Conservation (phyloP, 345 rosid genomes). For the Carallia pectinifolia region DNA sequence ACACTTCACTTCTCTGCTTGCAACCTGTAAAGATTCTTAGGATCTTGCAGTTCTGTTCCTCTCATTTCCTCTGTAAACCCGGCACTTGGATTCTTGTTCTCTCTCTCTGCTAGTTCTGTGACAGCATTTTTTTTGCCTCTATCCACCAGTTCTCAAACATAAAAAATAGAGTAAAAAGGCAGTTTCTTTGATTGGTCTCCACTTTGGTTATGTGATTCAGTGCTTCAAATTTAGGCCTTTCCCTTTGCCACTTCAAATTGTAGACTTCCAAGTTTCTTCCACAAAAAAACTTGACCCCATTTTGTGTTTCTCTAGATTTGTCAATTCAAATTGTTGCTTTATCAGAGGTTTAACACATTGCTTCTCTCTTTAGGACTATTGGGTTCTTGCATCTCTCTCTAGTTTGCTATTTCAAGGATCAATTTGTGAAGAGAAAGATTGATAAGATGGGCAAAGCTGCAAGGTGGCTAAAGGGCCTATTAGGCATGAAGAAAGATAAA, state of each 20-base stretch:
- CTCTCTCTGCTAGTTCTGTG: conserved; percentile 16
- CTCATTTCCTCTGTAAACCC: conserved; percentile 7
- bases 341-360: conserved; percentile 4
- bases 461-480: conserved; percentile 70
- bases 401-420: neutral
- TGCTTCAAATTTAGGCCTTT: conserved; percentile 15
- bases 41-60: conserved; percentile 19
- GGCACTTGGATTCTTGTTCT: conserved; percentile 15
- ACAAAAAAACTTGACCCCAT: conserved; percentile 18
- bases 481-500: conserved; percentile 58
- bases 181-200: neutral
- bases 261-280: neutral
- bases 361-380: conserved; percentile 15
- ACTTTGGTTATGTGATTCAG: conserved; percentile 14
- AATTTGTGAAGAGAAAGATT: neutral
- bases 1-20: conserved; percentile 50
- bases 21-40: conserved; percentile 58
- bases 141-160: conserved; percentile 4
- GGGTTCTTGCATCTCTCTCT: conserved; percentile 2
- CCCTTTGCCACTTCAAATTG: neutral
- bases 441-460: conserved; percentile 59
- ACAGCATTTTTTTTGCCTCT: conserved; percentile 16
- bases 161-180: conserved; percentile 9
- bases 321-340: neutral
- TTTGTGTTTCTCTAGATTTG: neutral